These are phyloP conservation scores for Aspergillus sp. DNA, from an alignment of 2,329 filamentous ascomycete species.

Conservation along the genomic window DNA sequence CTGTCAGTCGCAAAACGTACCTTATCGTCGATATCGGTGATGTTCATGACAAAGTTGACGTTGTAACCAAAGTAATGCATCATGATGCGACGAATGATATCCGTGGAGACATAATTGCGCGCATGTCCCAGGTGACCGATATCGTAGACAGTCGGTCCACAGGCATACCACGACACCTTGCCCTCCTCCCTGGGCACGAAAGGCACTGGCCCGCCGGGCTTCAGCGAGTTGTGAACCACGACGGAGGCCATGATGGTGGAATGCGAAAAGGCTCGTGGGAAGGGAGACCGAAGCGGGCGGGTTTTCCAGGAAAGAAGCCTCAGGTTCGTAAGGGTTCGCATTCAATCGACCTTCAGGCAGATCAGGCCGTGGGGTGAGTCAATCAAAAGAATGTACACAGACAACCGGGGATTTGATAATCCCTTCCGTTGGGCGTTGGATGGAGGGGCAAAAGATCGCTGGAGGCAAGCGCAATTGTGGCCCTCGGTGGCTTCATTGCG, in stretches of 20 bases:
- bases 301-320: background rate
- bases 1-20: slow-evolving; percentile 35
- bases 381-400: no score
- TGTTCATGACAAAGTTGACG: slow-evolving; percentile 89
- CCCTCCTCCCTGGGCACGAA: slow-evolving; percentile 72
- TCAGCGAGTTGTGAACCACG: background rate
- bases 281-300: background rate
- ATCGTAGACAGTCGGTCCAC: slow-evolving; percentile 83
- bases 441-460: no score
- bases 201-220: background rate
- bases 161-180: slow-evolving; percentile 79
- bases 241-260: background rate
- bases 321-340: background rate
- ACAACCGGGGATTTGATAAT: no score
- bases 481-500: no score
- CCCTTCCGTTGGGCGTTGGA: no score
- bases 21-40: slow-evolving; percentile 81
- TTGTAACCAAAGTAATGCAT: slow-evolving; percentile 80
- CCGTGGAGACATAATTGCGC: slow-evolving; percentile 85
- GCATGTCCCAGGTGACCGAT: slow-evolving; percentile 81
- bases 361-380: no score
- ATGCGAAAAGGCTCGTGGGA: background rate
- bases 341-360: background rate
- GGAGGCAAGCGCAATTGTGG: no score
- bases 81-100: slow-evolving; percentile 82